A percentile compares a stretch with the other conserved stretches of the same genome.
phyloP scores from a whole-genome alignment of 495 filamentous ascomycete species.

The Halenospora varia region DNA sequence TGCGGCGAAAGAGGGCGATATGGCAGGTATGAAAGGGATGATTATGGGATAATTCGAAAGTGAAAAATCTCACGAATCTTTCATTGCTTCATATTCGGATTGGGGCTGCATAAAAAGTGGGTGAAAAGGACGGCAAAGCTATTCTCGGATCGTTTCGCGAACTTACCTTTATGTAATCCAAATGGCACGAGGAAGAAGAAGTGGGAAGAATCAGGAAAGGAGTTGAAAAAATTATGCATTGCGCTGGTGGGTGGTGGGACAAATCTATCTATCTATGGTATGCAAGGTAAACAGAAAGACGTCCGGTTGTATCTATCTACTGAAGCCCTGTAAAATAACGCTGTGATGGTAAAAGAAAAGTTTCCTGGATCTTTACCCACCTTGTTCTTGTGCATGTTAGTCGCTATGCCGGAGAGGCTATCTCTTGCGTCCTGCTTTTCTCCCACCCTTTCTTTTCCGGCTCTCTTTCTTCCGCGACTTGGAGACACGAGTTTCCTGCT shows the following conservation, averaged over 20 bases:
- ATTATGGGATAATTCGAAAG: conserved; percentile 55
- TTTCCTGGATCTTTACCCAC: neutral
- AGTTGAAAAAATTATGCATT: conserved; percentile 8
- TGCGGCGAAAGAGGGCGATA: conserved; percentile 95
- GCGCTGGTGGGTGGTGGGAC: conserved; percentile 6
- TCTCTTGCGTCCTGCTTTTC: too few relatives aligned
- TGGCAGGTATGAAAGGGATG: conserved; percentile 87
- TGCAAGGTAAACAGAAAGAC: neutral
- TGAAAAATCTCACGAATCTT: conserved; percentile 4
- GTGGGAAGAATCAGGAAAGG: neutral
- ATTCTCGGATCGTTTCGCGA: neutral
- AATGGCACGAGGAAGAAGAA: neutral
- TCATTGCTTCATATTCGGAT: conserved; percentile 15
- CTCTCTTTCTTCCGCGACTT: too few relatives aligned
- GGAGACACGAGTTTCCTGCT: too few relatives aligned
- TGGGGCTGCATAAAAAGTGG: conserved; percentile 17
- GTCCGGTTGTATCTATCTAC: conserved; percentile 12
- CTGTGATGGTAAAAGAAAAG: neutral
- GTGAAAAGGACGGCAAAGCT: neutral
- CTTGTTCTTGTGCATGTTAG: neutral
- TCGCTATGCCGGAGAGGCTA: neutral
- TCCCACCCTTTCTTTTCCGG: too few relatives aligned
- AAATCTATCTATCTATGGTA: conserved; percentile 12
- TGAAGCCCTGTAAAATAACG: conserved; percentile 8
- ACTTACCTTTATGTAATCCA: conserved; percentile 5